Evolutionary conservation across 2,329 filamentous ascomycete genomes (phyloP).

Genomic region (Beauveria sp.): DNA sequence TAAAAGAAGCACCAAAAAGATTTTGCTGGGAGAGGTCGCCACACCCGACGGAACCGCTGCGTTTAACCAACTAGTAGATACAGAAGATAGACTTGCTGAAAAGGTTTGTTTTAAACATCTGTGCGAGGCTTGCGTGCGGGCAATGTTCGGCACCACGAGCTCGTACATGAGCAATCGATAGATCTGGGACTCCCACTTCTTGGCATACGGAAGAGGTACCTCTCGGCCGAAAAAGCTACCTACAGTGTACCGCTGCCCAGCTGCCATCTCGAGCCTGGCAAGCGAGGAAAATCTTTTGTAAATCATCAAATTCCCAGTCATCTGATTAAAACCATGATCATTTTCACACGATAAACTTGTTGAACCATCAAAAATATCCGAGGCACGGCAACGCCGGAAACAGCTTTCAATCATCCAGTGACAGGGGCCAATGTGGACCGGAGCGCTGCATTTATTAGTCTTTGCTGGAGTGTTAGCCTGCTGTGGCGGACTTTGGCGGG

Average conservation of each 20-base stretch:
- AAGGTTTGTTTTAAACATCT: not conserved
- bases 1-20: not conserved
- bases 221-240: too few relatives aligned
- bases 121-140: too few relatives aligned
- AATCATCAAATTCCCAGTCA: not conserved
- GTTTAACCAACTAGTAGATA: too few relatives aligned
- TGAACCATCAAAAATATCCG: not conserved
- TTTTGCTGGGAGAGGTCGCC: not conserved
- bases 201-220: too few relatives aligned
- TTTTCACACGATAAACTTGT: not conserved
- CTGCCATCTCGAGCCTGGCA: too few relatives aligned
- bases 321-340: not conserved
- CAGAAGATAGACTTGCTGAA: not conserved
- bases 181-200: too few relatives aligned
- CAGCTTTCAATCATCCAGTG: not conserved
- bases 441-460: not conserved
- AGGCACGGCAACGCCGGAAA: constrained; percentile 4
- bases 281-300: too few relatives aligned
- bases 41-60: not conserved
- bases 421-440: not conserved
- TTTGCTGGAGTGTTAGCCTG: not conserved
- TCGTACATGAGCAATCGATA: too few relatives aligned
- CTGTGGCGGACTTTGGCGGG: not conserved
- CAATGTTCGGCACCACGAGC: too few relatives aligned
- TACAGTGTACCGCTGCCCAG: too few relatives aligned